Evolutionary conservation across 2,329 filamentous ascomycete species (phyloP), one percentile per base, ranked within the genome.

Genomic region (Cephalotrichum gorgonifer): DNA sequence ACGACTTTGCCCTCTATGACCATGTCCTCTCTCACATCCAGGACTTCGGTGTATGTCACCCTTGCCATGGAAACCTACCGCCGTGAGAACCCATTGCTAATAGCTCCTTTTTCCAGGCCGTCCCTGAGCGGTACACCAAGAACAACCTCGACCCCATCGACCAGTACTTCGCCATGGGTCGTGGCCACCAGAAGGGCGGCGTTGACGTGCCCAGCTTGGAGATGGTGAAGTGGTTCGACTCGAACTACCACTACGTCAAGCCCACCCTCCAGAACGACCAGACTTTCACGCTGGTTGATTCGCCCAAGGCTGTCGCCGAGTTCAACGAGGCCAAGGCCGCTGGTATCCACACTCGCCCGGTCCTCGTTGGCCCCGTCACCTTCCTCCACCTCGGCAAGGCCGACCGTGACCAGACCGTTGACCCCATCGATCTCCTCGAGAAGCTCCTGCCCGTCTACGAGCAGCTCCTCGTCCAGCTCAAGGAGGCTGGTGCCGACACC

Each of bases 151-250:
- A 91, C 71, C 72, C 80, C 57, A 76, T 98, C 68, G 93, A 98
- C 75, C 85, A 95, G 76, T 97, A 96, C 84, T 98, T 98, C 66
- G 93, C 93, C 72, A 95, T 98, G 88, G 93, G 93, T 65, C 88
- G 93, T 84, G 93, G 93, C 67, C 90, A 94, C 75, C 93, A 98
- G 76, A 94, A 88, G 83, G 81, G 83, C 65, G 81, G 87, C 70
- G 79, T 97, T 61, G 93, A 98, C 71, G 93, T 97, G 58, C 88
- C 91, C 60, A 81, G 79, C 64, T 76, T 95, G 72, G 93, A 98
- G 81, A 98, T 98, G 93, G 93, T 98, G 63, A 98, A 98, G 81
- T 98, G 93, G 93, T 98, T 98, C 68, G 93, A 98, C 80, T 95
- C 89, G 58, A 98, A 98, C 86, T 98, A 98, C 85, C 93, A 97